Base-by-base conservation (phyloP, 768 basidiomycete genomes). In the Panaeolus papilionaceus region DNA sequence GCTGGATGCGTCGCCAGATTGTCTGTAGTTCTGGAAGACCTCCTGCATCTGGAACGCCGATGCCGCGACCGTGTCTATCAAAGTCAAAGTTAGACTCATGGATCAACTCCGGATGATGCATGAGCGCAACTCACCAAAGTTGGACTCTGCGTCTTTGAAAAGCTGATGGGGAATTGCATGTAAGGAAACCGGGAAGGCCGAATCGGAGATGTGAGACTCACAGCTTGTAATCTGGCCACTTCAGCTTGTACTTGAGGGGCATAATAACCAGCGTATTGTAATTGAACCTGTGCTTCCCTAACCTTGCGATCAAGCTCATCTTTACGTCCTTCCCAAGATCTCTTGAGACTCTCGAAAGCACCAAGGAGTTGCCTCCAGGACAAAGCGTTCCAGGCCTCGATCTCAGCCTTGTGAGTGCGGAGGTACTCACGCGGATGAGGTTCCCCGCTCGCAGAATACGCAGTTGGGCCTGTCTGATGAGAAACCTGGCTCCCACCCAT, bases 41-140 rank as follows among this genome's bases (percentile, higher is more conserved):
- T 94, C 93, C 70, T 86, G 84, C 80, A 94, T 87, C 78, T 94
- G 93, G 77, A 92, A 89, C 1, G 86, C 80, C 0, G 88, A 90
- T 1, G 92, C 93, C 7, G 86, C 85, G 20, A 92, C 83, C 3
- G 88, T 86, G 71, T 89, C 90, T 91, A 70, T 39, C 63, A 61
- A 38, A 63, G 44, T 28, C 14, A 61, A 61, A 16, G 40, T 44
- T 16, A 64, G 61, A 28, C 23, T 51, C 49, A 45, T 37, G 26
- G 38, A 23, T 39, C 12, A n/a, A 40, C 65, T 23, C 65, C 44
- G n/a, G 42, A 16, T 16, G 38, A 68, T 40, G 33, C 0, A 42
- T 16, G 16, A 5, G 9, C 33, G 37, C 14, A 20, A 77, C 84
- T 47, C 71, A 86, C 89, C 89, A 71, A 79, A 80, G 68, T 88